A percentile compares a stretch with the other conserved stretches of the same genome.
Evolutionary conservation across 163 green algal genomes (phyloP).

Genomic region (Prototheca cutis): DNA sequence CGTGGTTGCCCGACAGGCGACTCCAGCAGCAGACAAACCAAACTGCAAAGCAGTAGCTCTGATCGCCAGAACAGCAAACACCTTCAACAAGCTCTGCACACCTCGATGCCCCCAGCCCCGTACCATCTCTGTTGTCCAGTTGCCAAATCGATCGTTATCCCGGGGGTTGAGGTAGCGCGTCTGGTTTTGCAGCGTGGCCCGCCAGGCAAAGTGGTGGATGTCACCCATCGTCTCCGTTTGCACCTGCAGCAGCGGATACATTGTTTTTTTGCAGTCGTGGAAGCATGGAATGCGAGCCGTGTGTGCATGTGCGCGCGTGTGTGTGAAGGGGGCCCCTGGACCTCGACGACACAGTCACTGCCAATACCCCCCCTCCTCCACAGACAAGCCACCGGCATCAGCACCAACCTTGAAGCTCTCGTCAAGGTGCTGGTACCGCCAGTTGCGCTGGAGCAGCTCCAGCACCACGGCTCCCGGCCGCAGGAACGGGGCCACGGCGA

Average conservation of each 20-base stretch:
- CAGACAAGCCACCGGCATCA: no score
- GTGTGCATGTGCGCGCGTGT: no score
- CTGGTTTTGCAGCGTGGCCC: constrained; percentile 54
- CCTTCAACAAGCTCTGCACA: no score
- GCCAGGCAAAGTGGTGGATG: constrained; percentile 78
- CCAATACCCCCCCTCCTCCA: no score
- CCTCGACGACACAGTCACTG: no score
- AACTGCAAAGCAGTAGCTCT: neutral
- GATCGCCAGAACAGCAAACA: no score
- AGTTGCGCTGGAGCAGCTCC: constrained; percentile 76
- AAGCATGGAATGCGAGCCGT: no score
- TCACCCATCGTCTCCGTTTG: constrained; percentile 67
- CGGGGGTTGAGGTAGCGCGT: constrained; percentile 58
- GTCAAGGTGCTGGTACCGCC: constrained; percentile 45
- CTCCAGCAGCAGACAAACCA: no score
- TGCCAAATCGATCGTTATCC: constrained; percentile 44
- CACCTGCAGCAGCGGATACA: constrained; percentile 19
- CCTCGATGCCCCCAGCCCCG: no score
- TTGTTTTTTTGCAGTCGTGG: neutral
- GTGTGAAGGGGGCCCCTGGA: no score
- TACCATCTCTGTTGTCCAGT: constrained; percentile 30
- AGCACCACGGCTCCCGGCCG: constrained; percentile 64
- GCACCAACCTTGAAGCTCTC: constrained; percentile 36
- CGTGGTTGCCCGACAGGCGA: no score
- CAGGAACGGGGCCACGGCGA: constrained; percentile 76